Percentiles rank a stretch among this genome's conserved stretches.
phyloP scores from a whole-genome alignment of 2,329 filamentous ascomycete genomes.

The Aspergillus pseudotamarii region DNA sequence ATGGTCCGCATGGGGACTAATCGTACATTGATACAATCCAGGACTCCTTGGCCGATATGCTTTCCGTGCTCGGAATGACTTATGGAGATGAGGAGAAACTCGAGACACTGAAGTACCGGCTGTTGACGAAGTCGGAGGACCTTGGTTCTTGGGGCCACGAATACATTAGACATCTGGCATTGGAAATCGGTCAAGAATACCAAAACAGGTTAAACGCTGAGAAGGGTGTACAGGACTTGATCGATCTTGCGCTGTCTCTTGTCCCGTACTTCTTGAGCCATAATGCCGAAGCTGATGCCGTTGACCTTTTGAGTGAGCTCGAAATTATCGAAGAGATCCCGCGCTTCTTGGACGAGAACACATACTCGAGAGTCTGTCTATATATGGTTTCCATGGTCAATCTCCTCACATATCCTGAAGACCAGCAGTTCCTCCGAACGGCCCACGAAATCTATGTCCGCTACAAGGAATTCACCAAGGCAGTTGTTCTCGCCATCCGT shows the following conservation, averaged over 20 bases:
- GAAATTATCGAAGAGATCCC: conserved; percentile 95
- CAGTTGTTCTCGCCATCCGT: conserved; percentile 90
- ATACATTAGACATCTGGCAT: conserved; percentile 91
- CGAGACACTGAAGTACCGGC: conserved; percentile 93
- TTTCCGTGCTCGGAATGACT: conserved; percentile 98
- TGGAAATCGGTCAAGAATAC: conserved; percentile 95
- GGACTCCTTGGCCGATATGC: conserved; percentile 83
- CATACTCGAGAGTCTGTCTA: conserved; percentile 87
- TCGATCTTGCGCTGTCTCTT: conserved; percentile 79
- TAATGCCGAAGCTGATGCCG: conserved; percentile 96
- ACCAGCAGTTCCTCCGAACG: conserved; percentile 90
- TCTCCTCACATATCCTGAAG: conserved; percentile 94
- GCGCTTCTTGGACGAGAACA: conserved; percentile 89
- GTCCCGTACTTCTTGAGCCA: conserved; percentile 95
- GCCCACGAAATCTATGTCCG: conserved; percentile 92
- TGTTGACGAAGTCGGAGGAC: conserved; percentile 86
- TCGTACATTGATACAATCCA: conserved; percentile 29
- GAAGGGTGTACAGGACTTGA: conserved; percentile 78
- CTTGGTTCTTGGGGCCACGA: conserved; percentile 98
- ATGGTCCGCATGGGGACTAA: conserved; percentile 14
- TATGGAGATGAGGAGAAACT: conserved; percentile 95
- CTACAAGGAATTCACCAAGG: conserved; percentile 91
- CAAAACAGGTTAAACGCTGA: conserved; percentile 84
- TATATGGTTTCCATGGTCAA: conserved; percentile 99
- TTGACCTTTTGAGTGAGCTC: conserved; percentile 93